Conservation (phyloP, 106 monocot species). For the Dendrobium officinale region DNA sequence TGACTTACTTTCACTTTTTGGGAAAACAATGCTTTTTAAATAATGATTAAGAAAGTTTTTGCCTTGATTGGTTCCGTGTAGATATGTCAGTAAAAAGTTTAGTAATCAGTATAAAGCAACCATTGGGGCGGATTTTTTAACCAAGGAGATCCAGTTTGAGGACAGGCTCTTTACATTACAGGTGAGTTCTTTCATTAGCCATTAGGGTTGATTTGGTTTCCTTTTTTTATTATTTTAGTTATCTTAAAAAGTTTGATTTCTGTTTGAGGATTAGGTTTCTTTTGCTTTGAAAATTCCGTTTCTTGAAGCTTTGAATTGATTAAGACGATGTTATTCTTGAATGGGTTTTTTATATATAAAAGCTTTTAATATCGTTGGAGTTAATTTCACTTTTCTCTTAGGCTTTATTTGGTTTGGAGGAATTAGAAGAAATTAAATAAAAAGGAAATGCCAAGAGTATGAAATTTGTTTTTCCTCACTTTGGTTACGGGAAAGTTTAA, state of each 20-base stretch:
- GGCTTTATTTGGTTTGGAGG: background rate
- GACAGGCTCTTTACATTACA: slow-evolving; percentile 51
- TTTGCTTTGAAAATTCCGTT: background rate
- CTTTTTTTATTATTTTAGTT: background rate
- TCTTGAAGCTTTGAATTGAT: background rate
- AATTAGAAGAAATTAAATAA: background rate
- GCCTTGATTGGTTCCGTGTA: slow-evolving; percentile 8
- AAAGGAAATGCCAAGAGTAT: background rate
- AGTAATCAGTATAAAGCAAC: slow-evolving; percentile 82
- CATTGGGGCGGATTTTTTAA: slow-evolving; percentile 74
- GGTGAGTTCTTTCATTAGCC: slow-evolving; percentile 7
- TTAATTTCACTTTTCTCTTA: background rate
- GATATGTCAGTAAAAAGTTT: slow-evolving; percentile 43
- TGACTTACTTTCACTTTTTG: background rate
- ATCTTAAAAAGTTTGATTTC: background rate
- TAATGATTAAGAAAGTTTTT: background rate
- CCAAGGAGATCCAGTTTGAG: slow-evolving; percentile 73
- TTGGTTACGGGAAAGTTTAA: background rate
- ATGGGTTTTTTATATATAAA: background rate
- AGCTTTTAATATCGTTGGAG: background rate
- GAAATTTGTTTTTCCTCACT: background rate
- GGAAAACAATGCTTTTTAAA: slow-evolving; percentile 1
- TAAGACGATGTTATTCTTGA: background rate
- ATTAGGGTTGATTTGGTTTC: background rate
- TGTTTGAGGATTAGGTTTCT: background rate